Evolutionary conservation across 768 basidiomycete species (phyloP), one percentile per base, ranked within the genome.

Genomic region (Phylloporus sp.): DNA sequence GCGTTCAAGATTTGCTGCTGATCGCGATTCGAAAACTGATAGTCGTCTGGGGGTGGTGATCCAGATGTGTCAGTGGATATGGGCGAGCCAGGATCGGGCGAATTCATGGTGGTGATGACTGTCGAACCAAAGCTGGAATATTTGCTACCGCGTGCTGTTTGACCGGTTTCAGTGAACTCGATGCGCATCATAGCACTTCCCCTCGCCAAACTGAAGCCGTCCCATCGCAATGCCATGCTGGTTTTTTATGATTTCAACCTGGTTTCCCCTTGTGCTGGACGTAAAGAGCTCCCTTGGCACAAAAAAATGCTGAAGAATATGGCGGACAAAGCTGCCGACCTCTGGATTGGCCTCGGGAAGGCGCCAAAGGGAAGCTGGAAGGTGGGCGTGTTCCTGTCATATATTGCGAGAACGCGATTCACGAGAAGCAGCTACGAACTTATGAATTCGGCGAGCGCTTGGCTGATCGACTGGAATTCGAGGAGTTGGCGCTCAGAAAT

Each of bases 381-480:
- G 78, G 88, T 87, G 52, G 6, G 76, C 68, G 13, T 45, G 35
- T 39, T 45, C 48, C 18, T 32, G 31, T 53, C 29, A 48, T 17
- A 33, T 11, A 13, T 17, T 21, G 41, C 29, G 45, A 46, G 42
- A 49, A 36, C 8, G 53, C 23, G 35, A 46, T 38, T 35, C 38
- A 52, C 45, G 31, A 29, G 42, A 42, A 42, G 17, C 52, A 90
- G 87, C 62, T 78, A 22, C 79, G 73, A 62, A 68, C 78, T 11
- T 85, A 80, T 59, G 66, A 75, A 52, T 67, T 74, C 31, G 88
- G 88, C 21, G 82, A 88, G 68, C 77, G 77, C 18, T 62, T 88
- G 2, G 71, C 83, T 18, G 84, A 89, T 64, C 72, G 77, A 18
- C 71, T 89, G 50, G 89, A 89, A 41, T 90, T 89, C 54, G 89